Conservation (phyloP, 139 green algal species). For the Zygnema circumcarinatum region DNA sequence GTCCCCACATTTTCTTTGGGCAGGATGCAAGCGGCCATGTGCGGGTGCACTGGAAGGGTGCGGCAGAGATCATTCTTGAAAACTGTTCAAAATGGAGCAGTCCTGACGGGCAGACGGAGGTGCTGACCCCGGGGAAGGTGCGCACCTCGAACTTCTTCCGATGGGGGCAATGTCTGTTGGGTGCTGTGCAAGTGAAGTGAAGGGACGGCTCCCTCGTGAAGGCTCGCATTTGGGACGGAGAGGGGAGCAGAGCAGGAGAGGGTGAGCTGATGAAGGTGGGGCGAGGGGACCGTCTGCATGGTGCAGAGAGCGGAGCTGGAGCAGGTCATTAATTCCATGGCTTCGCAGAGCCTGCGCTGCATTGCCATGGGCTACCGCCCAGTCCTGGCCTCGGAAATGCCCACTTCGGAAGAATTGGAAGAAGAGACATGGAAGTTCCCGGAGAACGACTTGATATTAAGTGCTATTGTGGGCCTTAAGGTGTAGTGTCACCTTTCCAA, state of each 20-base stretch:
- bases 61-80: conserved; percentile 90
- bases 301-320: not conserved
- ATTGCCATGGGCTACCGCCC: conserved; percentile 2
- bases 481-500: no score
- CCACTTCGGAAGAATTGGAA: not conserved
- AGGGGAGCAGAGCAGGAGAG: no score
- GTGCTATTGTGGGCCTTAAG: conserved; percentile 23
- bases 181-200: no score
- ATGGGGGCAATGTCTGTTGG: no score
- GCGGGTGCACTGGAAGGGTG: conserved; percentile 93
- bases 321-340: conserved; percentile 15
- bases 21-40: conserved; percentile 52
- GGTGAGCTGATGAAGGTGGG: no score
- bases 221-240: no score
- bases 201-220: no score
- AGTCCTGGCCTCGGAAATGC: not conserved
- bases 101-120: not conserved
- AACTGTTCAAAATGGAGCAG: conserved; percentile 63
- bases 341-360: conserved; percentile 16
- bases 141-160: no score
- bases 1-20: no score
- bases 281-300: no score
- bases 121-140: no score
- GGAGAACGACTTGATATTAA: not conserved
- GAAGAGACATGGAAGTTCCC: conserved; percentile 30